These are phyloP conservation scores for Plantago ovata DNA, from an alignment of 257 asterid genomes.

Conservation along the genomic window DNA sequence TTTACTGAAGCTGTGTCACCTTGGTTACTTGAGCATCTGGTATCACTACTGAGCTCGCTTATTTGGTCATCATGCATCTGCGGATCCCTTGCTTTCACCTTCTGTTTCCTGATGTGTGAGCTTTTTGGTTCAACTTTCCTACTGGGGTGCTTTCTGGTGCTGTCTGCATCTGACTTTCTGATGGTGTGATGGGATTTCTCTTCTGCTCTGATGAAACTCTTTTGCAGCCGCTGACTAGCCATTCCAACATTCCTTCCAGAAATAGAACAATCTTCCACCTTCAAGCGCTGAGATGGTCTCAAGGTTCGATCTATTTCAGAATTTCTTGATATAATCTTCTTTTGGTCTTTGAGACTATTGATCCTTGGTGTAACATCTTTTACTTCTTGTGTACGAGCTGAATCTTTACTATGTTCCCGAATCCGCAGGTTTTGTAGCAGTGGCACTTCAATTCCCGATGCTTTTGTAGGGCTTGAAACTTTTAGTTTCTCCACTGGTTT, in stretches of 20 bases:
- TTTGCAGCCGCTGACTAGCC: conserved; percentile 54
- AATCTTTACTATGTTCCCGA: conserved; percentile 26
- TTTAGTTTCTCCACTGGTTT: conserved; percentile 36
- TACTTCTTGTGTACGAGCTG: conserved; percentile 32
- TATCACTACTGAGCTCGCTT: conserved; percentile 45
- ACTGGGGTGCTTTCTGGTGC: conserved; percentile 31
- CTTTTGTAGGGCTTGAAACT: conserved; percentile 28
- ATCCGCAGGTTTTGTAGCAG: conserved; percentile 34
- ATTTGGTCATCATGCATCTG: conserved; percentile 40
- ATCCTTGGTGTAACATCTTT: conserved; percentile 37
- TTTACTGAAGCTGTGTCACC: conserved; percentile 61
- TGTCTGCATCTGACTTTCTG: conserved; percentile 34
- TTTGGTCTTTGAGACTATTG: conserved; percentile 31
- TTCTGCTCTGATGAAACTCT: conserved; percentile 29
- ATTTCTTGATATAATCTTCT: conserved; percentile 26
- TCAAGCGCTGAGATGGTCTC: conserved; percentile 30
- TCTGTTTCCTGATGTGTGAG: conserved; percentile 32
- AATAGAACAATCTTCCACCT: conserved; percentile 34
- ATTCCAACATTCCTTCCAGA: conserved; percentile 42
- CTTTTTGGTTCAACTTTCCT: conserved; percentile 34
- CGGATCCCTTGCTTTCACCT: conserved; percentile 35
- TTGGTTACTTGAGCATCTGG: conserved; percentile 50
- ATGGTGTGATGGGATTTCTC: conserved; percentile 34
- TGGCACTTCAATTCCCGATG: conserved; percentile 23
- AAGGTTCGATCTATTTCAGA: conserved; percentile 26